A percentile compares a stretch with the other conserved stretches of the same genome.
phyloP scores from a whole-genome alignment of 139 green algal species.

The Haematococcus lacustris region DNA sequence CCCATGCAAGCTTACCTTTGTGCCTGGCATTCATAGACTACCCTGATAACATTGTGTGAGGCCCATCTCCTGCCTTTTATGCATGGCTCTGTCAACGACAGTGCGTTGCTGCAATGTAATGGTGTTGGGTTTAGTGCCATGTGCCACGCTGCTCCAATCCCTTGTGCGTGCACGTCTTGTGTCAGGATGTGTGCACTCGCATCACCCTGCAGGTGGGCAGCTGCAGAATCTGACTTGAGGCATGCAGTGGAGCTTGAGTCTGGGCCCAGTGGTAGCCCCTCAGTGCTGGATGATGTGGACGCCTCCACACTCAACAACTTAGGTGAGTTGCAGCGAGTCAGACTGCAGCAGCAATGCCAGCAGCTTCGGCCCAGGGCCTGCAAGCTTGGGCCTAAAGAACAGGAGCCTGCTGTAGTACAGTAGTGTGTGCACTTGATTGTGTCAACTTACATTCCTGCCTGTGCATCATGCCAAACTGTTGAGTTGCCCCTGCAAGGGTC shows the following conservation, averaged over 20 bases:
- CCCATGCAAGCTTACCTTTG: no score
- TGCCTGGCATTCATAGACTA: no score
- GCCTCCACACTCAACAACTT: slow-evolving; percentile 10
- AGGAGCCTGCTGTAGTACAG: no score
- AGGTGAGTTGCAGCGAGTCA: neutral
- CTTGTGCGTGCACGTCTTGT: neutral
- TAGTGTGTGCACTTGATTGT: neutral
- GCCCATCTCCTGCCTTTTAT: no score
- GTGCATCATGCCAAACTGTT: neutral
- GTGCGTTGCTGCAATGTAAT: neutral
- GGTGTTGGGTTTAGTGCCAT: neutral
- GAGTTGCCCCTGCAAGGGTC: neutral
- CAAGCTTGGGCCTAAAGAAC: no score
- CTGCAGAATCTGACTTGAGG: neutral
- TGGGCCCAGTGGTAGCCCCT: neutral
- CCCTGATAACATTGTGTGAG: no score
- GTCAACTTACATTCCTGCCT: neutral
- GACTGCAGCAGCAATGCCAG: neutral
- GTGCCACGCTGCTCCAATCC: neutral
- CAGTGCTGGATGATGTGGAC: neutral
- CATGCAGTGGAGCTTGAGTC: no score
- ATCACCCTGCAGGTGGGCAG: no score
- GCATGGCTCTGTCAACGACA: neutral
- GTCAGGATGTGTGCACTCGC: no score
- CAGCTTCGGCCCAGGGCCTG: neutral